Percentiles rank a stretch among this genome's conserved stretches.
phyloP scores from a whole-genome alignment of 306 rosid species.

The Prinsepia uniflora region DNA sequence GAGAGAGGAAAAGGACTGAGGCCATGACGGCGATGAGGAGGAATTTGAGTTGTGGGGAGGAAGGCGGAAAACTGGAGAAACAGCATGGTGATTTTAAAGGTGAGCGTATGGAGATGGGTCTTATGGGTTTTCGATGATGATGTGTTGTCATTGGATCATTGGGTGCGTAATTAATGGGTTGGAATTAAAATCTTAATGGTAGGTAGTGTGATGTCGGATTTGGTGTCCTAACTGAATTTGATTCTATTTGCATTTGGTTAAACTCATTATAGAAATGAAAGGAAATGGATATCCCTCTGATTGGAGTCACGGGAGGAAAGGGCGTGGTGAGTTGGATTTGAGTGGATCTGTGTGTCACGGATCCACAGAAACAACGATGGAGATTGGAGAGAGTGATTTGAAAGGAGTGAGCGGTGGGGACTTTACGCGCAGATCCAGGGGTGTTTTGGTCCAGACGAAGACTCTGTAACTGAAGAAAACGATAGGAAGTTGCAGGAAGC shows the following conservation, averaged over 20 bases:
- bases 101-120: background rate
- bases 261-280: background rate
- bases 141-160: slow-evolving; percentile 21
- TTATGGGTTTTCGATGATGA: slow-evolving; percentile 22
- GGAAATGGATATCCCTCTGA: too few relatives aligned
- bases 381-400: background rate
- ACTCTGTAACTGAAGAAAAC: background rate
- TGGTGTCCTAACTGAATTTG: background rate
- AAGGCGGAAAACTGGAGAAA: background rate
- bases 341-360: background rate
- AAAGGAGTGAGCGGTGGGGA: background rate
- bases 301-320: background rate
- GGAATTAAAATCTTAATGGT: background rate
- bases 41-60: slow-evolving; percentile 27
- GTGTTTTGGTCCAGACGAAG: too few relatives aligned
- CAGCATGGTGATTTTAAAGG: background rate
- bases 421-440: too few relatives aligned
- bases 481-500: background rate
- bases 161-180: background rate
- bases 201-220: background rate
- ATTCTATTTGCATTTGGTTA: too few relatives aligned
- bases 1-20: slow-evolving; percentile 34
- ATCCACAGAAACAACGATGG: background rate
- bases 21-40: slow-evolving; percentile 57
- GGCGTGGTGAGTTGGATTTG: background rate